Evolutionary conservation across 306 rosid species (phyloP), one percentile per base, ranked within the genome.

Genomic region (Dalbergia oliveri): DNA sequence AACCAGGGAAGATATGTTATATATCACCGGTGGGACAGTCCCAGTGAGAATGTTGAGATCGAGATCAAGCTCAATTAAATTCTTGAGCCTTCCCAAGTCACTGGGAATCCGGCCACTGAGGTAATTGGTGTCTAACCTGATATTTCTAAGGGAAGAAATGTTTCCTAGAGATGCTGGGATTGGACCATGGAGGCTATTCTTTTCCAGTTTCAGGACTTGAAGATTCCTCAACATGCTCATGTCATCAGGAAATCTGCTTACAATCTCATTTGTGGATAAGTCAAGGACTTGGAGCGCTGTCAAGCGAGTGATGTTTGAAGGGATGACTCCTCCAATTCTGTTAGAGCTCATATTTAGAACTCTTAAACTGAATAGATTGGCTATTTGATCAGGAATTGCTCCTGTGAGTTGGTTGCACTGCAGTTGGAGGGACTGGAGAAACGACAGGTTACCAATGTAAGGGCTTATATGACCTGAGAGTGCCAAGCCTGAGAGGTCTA

Each of bases 341-440:
- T 91, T 91, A 49, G 78, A 87, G 79, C 88, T 91, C 80, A 91
- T 35, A 75, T 90, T 88, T 6, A 94, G 80, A 81, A 80, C 82
- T 81, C 68, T 76, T 58, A 94, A 57, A 21, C 75, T 82, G 16
- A 43, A 39, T 18, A 93, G 86, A 11, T 72, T 76, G 58, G 79
- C 61, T 54, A 94, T 79, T 79, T 93, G 85, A 35, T 75, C 6
- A 31, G 97, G 98, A 67, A 91, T 78, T 8, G 49, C 5, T 60
- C 97, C 93, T 33, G 43, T 75, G 31, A 93, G 60, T 16, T 65
- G 73, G 81, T 93, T 93, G 47, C 70, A 66, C 10, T 86, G 91
- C 69, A 93, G 82, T 23, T 83, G 79, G 9, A 93, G 91, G 34
- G 87, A 73, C 8, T 19, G 23, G 37, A 89, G 94, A 83, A 74